Conservation (phyloP, 2,329 filamentous ascomycete genomes). For the Penicillium olsonii region DNA sequence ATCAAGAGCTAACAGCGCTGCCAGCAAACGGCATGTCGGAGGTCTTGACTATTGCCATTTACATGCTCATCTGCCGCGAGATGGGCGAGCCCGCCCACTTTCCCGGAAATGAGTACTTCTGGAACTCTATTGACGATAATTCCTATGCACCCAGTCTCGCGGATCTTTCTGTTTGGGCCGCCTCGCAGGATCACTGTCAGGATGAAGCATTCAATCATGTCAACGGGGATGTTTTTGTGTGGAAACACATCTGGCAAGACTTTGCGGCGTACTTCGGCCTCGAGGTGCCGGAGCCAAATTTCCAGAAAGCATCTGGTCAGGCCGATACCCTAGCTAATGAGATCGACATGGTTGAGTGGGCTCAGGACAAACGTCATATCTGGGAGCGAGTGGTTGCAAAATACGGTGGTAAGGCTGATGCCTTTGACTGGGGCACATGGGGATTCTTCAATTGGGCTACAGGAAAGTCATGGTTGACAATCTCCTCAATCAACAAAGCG, state of each 20-base stretch:
- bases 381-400: slow-evolving; percentile 24
- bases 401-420: slow-evolving; percentile 22
- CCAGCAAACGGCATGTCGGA: slow-evolving; percentile 32
- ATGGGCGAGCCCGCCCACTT: slow-evolving; percentile 20
- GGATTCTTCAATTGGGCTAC: slow-evolving; percentile 26
- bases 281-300: slow-evolving; percentile 17
- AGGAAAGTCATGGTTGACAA: slow-evolving; percentile 24
- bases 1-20: background rate
- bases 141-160: slow-evolving; percentile 31
- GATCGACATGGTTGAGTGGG: slow-evolving; percentile 27
- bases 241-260: slow-evolving; percentile 27
- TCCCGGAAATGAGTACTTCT: slow-evolving; percentile 33
- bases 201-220: slow-evolving; percentile 31
- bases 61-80: slow-evolving; percentile 31
- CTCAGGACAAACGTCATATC: slow-evolving; percentile 21
- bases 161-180: slow-evolving; percentile 28
- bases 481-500: slow-evolving; percentile 25
- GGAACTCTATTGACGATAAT: slow-evolving; percentile 28
- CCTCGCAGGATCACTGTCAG: slow-evolving; percentile 20
- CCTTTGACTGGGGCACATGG: slow-evolving; percentile 31
- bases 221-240: slow-evolving; percentile 32
- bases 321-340: slow-evolving; percentile 15
- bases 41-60: slow-evolving; percentile 29
- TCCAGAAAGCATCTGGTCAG: slow-evolving; percentile 16
- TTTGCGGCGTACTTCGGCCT: slow-evolving; percentile 26